Conservation (phyloP, 2,329 filamentous ascomycete species). For the Aspergillus intermedius region DNA sequence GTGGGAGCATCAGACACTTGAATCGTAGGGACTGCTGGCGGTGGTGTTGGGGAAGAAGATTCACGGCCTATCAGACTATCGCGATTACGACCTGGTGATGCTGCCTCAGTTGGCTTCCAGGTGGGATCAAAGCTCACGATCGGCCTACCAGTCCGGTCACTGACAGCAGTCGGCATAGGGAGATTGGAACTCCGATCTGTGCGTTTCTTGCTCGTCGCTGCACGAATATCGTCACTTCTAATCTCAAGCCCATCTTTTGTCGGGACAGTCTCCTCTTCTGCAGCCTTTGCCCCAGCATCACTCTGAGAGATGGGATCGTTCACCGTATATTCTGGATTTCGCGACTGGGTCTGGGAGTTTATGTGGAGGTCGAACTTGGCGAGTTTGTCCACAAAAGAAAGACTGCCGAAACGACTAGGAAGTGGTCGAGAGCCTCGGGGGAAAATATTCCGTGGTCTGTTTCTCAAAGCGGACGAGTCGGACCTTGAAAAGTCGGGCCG, state of each 20-base stretch:
- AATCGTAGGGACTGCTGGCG: conserved; percentile 42
- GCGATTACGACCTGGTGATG: conserved; percentile 18
- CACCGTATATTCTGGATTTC: conserved; percentile 70
- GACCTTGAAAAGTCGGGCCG: conserved; percentile 24
- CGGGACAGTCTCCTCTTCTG: conserved; percentile 43
- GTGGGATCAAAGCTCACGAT: conserved; percentile 94
- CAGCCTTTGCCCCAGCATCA: conserved; percentile 12
- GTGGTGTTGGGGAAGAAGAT: conserved; percentile 26
- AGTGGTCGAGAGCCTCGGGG: conserved; percentile 38
- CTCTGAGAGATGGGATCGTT: conserved; percentile 48
- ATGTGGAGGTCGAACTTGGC: conserved; percentile 68
- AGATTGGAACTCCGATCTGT: conserved; percentile 81
- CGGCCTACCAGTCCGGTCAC: conserved; percentile 79
- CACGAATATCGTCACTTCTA: conserved; percentile 76
- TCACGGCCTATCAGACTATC: conserved; percentile 9
- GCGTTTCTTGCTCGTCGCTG: conserved; percentile 81
- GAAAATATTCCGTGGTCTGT: conserved; percentile 60
- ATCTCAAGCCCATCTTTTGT: conserved; percentile 77
- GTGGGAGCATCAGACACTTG: conserved; percentile 45
- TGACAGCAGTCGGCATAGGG: conserved; percentile 83
- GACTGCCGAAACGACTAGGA: conserved; percentile 38
- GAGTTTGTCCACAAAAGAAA: conserved; percentile 40
- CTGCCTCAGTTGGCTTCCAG: conserved; percentile 58
- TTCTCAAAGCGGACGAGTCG: conserved; percentile 45
- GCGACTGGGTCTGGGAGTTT: conserved; percentile 76